These are phyloP conservation scores for Streptanthus diversifolius DNA, from an alignment of 345 rosid genomes.

Conservation along the genomic window DNA sequence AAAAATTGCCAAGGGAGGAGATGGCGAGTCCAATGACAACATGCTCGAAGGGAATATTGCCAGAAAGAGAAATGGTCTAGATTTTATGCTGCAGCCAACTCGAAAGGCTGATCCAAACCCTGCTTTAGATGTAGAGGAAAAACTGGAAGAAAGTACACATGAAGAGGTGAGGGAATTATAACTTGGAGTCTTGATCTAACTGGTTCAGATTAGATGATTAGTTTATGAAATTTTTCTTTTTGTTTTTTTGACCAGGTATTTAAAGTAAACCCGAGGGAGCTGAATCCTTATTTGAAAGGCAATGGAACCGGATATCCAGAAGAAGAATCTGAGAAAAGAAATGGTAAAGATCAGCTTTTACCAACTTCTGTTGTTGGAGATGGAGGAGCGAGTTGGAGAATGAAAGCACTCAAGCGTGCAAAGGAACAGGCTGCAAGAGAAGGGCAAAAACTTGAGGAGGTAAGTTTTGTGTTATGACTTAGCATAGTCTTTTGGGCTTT, in stretches of 20 bases:
- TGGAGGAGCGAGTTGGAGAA: slow-evolving; percentile 97
- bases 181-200: background rate
- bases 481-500: background rate
- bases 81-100: slow-evolving; percentile 81
- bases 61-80: slow-evolving; percentile 73
- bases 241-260: slow-evolving; percentile 34
- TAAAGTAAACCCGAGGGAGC: slow-evolving; percentile 65
- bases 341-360: slow-evolving; percentile 34
- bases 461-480: slow-evolving; percentile 21
- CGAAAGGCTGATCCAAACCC: slow-evolving; percentile 39
- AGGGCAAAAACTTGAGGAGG: slow-evolving; percentile 66
- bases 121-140: slow-evolving; percentile 29
- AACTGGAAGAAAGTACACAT: slow-evolving; percentile 39
- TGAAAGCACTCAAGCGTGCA: slow-evolving; percentile 84
- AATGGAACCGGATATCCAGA: slow-evolving; percentile 5
- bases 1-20: background rate
- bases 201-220: background rate
- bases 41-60: slow-evolving; percentile 37
- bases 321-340: background rate
- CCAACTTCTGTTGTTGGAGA: slow-evolving; percentile 71
- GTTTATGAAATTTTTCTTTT: background rate
- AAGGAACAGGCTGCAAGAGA: slow-evolving; percentile 91
- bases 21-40: slow-evolving; percentile 44
- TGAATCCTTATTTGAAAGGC: slow-evolving; percentile 79
- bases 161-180: slow-evolving; percentile 51